A percentile compares a stretch with the other conserved stretches of the same genome.
These are phyloP conservation scores for Saccharomyces hybrid DNA, from an alignment of 1,139 yeast species.

Conservation along the genomic window DNA sequence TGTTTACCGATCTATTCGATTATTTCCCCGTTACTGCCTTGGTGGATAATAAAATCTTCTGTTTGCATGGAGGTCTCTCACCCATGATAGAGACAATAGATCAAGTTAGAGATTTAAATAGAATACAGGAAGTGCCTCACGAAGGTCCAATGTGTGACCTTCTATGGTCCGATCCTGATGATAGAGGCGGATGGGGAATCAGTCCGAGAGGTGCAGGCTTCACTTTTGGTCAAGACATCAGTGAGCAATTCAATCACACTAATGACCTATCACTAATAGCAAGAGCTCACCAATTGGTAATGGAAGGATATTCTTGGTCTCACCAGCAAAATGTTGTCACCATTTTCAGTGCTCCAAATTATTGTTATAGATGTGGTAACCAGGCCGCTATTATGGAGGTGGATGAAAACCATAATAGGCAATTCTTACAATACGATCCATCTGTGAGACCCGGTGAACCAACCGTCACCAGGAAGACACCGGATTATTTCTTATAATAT, in stretches of 20 bases:
- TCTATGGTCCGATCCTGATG: conserved; percentile 93
- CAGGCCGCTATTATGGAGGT: conserved; percentile 99
- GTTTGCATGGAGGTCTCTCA: conserved; percentile 86
- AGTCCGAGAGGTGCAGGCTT: conserved; percentile 94
- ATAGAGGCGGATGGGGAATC: conserved; percentile 86
- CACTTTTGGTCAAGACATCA: conserved; percentile 83
- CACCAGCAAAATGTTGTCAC: conserved; percentile 81
- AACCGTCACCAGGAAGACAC: conserved; percentile 87
- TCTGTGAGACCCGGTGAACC: conserved; percentile 95
- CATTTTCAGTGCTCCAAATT: conserved; percentile 96
- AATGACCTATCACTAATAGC: conserved; percentile 73
- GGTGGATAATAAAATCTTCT: conserved; percentile 76
- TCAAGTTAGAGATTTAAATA: conserved; percentile 66
- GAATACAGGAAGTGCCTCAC: conserved; percentile 92
- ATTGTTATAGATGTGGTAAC: conserved; percentile 95
- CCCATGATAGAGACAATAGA: conserved; percentile 82
- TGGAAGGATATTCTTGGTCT: conserved; percentile 86
- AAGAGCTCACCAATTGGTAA: conserved; percentile 88
- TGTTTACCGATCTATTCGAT: conserved; percentile 86
- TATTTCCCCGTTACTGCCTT: conserved; percentile 75
- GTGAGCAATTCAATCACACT: conserved; percentile 65
- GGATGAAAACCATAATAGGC: conserved; percentile 83
- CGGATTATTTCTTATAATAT: conserved; percentile 74
- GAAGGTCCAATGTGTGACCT: conserved; percentile 96
- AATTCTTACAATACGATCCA: conserved; percentile 90